Conservation (phyloP, 768 basidiomycete species). For the Suillus clintonianus region DNA sequence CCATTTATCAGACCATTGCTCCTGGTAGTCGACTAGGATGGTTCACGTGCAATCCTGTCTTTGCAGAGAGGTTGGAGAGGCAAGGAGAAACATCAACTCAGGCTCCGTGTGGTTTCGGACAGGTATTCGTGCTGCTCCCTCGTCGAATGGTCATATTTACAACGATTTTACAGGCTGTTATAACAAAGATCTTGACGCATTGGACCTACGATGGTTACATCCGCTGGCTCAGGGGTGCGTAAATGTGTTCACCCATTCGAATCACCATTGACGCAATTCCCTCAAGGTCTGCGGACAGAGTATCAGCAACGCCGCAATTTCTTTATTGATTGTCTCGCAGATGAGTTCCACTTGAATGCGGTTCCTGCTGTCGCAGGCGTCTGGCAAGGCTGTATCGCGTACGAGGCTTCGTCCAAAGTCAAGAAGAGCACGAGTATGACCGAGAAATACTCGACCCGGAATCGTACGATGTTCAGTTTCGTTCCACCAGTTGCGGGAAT, state of each 20-base stretch:
- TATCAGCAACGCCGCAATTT: constrained; percentile 62
- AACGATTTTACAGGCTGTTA: constrained; percentile 42
- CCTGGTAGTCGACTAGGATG: constrained; percentile 80
- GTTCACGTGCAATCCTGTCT: constrained; percentile 75
- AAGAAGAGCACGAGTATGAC: constrained; percentile 21
- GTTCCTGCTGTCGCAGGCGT: constrained; percentile 28
- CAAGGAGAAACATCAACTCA: constrained; percentile 70
- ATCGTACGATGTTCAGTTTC: constrained; percentile 57
- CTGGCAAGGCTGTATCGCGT: constrained; percentile 43
- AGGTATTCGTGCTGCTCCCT: constrained; percentile 38
- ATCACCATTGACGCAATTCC: not conserved
- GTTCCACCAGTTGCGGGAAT: constrained; percentile 82
- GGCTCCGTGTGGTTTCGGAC: constrained; percentile 70
- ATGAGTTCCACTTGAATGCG: constrained; percentile 60
- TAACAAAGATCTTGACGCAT: constrained; percentile 58
- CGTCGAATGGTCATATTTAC: constrained; percentile 1
- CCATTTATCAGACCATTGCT: constrained; percentile 60
- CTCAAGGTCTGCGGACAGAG: constrained; percentile 49
- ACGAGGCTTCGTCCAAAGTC: constrained; percentile 45
- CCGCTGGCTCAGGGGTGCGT: constrained; percentile 71
- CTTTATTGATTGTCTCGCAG: constrained; percentile 62
- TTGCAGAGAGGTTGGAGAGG: constrained; percentile 75
- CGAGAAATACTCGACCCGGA: constrained; percentile 41
- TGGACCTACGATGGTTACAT: constrained; percentile 77
- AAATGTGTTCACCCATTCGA: not conserved